Evolutionary conservation across 129 eudicot species (phyloP).

Genomic region (Heracleum sosnowskyi): DNA sequence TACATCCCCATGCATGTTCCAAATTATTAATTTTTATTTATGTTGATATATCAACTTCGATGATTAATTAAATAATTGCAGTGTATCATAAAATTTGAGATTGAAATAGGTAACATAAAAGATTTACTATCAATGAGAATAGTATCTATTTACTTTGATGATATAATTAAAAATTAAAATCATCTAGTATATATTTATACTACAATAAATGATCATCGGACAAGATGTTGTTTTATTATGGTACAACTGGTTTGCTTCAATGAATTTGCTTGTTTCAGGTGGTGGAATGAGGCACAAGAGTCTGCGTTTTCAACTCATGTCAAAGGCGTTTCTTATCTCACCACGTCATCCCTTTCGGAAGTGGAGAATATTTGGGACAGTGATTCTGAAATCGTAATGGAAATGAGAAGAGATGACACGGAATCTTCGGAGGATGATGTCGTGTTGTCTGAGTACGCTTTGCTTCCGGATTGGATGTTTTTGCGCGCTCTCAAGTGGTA

Average conservation of each 20-base stretch:
- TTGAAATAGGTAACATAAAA: too few species aligned
- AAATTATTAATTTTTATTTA: too few species aligned
- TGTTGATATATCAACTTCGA: too few species aligned
- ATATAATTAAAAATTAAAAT: too few species aligned
- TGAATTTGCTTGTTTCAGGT: constrained; percentile 25
- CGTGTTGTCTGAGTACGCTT: constrained; percentile 33
- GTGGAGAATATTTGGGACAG: background rate
- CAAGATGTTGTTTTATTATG: background rate
- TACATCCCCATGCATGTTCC: background rate
- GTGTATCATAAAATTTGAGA: too few species aligned
- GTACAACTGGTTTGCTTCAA: background rate
- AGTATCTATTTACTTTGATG: too few species aligned
- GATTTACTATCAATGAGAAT: too few species aligned
- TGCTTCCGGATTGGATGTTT: constrained; percentile 65
- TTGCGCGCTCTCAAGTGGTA: constrained; percentile 59
- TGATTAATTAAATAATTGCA: too few species aligned
- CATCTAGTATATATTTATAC: background rate
- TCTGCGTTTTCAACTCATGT: constrained; percentile 18
- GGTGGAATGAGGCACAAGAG: constrained; percentile 54
- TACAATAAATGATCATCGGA: background rate
- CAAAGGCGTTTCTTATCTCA: constrained; percentile 29
- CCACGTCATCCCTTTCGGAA: constrained; percentile 3
- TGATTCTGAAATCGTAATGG: constrained; percentile 35
- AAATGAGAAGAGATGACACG: constrained; percentile 24
- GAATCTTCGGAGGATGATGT: constrained; percentile 18